These are phyloP conservation scores for Trematosphaeria pertusa DNA, from an alignment of 2,329 filamentous ascomycete genomes.

Conservation along the genomic window DNA sequence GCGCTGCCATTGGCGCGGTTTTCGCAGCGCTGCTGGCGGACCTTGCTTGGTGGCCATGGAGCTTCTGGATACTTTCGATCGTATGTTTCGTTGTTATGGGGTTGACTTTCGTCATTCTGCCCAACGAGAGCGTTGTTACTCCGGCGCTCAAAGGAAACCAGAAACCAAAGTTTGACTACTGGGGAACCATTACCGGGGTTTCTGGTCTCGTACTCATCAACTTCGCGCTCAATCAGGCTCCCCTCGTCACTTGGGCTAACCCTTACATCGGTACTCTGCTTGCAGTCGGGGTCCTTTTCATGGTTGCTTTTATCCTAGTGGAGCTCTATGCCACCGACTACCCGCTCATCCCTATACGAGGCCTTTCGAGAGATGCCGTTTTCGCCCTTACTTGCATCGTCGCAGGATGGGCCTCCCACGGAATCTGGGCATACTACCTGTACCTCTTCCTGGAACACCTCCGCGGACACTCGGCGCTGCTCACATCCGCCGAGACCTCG, in stretches of 20 bases:
- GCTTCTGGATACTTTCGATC: constrained; percentile 54
- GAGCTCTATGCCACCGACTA: constrained; percentile 53
- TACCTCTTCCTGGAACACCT: constrained; percentile 36
- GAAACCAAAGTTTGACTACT: constrained; percentile 47
- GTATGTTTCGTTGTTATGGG: constrained; percentile 46
- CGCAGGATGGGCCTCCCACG: constrained; percentile 45
- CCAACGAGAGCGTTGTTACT: constrained; percentile 26
- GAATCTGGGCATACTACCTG: constrained; percentile 41
- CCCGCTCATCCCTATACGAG: constrained; percentile 65
- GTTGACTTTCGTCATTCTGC: constrained; percentile 49
- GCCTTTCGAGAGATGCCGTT: constrained; percentile 54
- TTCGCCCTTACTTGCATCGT: constrained; percentile 64
- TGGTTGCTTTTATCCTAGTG: constrained; percentile 61
- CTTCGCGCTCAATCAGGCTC: constrained; percentile 70
- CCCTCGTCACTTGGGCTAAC: constrained; percentile 63
- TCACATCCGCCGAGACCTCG: constrained; percentile 29
- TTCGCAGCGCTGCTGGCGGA: constrained; percentile 49
- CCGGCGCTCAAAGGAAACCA: not conserved
- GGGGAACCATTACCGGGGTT: constrained; percentile 59
- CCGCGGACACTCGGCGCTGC: constrained; percentile 29
- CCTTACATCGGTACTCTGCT: constrained; percentile 63
- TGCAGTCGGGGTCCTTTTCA: constrained; percentile 61
- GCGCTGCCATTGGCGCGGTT: constrained; percentile 50
- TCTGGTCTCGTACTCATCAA: constrained; percentile 67
- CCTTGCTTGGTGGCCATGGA: constrained; percentile 59